phyloP scores from a whole-genome alignment of 2,329 filamentous ascomycete species.

The Pseudogymnoascus sp. region DNA sequence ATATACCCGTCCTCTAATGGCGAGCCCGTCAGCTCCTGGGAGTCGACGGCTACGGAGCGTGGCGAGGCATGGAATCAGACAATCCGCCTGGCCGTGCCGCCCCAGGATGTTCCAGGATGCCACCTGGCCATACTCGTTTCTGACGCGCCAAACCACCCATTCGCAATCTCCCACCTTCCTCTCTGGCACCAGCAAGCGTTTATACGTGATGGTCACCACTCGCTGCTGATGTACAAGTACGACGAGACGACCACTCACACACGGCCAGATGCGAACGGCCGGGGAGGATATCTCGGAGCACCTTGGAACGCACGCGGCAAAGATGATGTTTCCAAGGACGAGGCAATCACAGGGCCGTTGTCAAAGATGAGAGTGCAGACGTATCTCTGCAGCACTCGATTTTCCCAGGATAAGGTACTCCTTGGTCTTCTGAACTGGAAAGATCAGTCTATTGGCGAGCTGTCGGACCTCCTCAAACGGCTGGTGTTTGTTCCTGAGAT shows the following conservation, averaged over 20 bases:
- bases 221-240: slow-evolving; percentile 76
- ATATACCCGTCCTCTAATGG: slow-evolving; percentile 82
- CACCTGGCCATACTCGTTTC: slow-evolving; percentile 87
- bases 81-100: slow-evolving; percentile 68
- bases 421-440: slow-evolving; percentile 82
- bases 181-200: slow-evolving; percentile 91
- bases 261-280: slow-evolving; percentile 54
- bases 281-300: slow-evolving; percentile 77
- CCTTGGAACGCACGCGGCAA: slow-evolving; percentile 67
- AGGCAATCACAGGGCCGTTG: slow-evolving; percentile 65
- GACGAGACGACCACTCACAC: slow-evolving; percentile 78
- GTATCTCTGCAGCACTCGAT: slow-evolving; percentile 87
- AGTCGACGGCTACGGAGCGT: slow-evolving; percentile 70
- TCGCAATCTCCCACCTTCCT: slow-evolving; percentile 86
- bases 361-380: slow-evolving; percentile 74
- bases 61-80: slow-evolving; percentile 85
- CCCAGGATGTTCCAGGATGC: slow-evolving; percentile 69
- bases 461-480: slow-evolving; percentile 67
- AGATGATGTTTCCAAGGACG: slow-evolving; percentile 61
- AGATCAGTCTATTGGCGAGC: slow-evolving; percentile 60
- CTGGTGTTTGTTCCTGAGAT: slow-evolving; percentile 94
- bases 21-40: slow-evolving; percentile 73
- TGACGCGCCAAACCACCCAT: slow-evolving; percentile 78
- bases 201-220: slow-evolving; percentile 74
- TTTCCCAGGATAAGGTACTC: slow-evolving; percentile 85